phyloP scores from a whole-genome alignment of 495 filamentous ascomycete species.

The Astrothelium macrocarpum region DNA sequence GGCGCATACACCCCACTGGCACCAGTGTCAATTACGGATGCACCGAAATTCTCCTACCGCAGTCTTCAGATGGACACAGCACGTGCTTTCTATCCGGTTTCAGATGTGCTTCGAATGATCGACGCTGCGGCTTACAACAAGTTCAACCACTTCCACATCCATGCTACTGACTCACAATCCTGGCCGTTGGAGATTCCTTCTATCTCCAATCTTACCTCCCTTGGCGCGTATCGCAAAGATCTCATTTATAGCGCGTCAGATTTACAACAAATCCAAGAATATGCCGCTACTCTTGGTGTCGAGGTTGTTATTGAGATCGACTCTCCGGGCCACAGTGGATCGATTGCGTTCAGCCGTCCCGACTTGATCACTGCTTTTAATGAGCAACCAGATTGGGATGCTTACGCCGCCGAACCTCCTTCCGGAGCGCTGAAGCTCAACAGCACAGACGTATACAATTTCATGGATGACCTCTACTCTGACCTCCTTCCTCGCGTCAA shows the following conservation, averaged over 20 bases:
- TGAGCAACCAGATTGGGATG: constrained; percentile 52
- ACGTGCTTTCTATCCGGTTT: constrained; percentile 52
- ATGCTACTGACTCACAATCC: constrained; percentile 72
- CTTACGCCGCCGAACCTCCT: constrained; percentile 64
- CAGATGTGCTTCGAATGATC: constrained; percentile 57
- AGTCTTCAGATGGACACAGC: constrained; percentile 67
- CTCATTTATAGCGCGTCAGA: constrained; percentile 55
- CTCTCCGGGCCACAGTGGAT: constrained; percentile 68
- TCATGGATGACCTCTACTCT: constrained; percentile 56
- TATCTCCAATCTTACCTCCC: constrained; percentile 55
- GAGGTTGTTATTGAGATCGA: constrained; percentile 71
- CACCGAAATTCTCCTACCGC: constrained; percentile 59
- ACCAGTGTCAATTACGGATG: constrained; percentile 56
- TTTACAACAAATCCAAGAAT: constrained; percentile 53
- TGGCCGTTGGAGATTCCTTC: constrained; percentile 73
- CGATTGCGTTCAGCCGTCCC: constrained; percentile 53
- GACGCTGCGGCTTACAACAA: constrained; percentile 67
- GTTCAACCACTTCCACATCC: constrained; percentile 68
- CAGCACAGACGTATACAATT: constrained; percentile 51
- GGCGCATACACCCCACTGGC: constrained; percentile 54
- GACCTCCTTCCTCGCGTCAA: constrained; percentile 63
- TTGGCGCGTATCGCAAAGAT: constrained; percentile 56
- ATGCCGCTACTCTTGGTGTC: constrained; percentile 57
- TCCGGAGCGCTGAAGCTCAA: constrained; percentile 69
- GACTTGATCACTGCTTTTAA: constrained; percentile 66